Evolutionary conservation across 768 basidiomycete species (phyloP), one percentile per base, ranked within the genome.

Genomic region (Hemileccinum rubropunctum): DNA sequence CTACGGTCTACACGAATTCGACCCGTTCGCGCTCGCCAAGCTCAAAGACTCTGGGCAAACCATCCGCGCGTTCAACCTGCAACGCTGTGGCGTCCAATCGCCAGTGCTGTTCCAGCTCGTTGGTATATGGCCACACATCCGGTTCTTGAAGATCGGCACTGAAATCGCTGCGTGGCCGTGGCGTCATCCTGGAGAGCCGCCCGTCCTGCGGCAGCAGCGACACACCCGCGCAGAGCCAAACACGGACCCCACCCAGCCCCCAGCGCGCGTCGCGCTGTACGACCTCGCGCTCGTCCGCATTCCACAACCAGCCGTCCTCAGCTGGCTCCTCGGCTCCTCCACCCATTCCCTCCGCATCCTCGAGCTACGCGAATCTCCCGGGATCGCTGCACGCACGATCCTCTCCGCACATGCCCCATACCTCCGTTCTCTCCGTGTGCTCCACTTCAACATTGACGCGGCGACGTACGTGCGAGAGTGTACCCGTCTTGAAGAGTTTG

Each of bases 341-440:
- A n/a, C 17, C 8, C 45, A 54, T 0, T 64, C 65, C 36, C 66
- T 79, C 12, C 70, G 65, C 18, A 69, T 77, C 51, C 56, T 76
- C 3, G 74, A 76, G 36, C 58, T 76, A 13, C 68, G 71, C 10
- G 37, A 38, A 38, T 41, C 54, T 1, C 71, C 73, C 0, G 66
- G 71, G 10, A 28, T 39, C 4, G 46, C 45, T 3, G 58, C 65
- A 32, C 44, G 64, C 26, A 35, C 9, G 6, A 38, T 20, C 4
- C 37, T 38, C 17, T 50, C 52, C 9, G 39, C 20, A 0, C 66
- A 71, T 42, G 66, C 68, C 4, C 61, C 66, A 8, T 50, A 54
- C n/a, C 62, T 79, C n/a, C 68, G 71, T 13, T 77, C 77, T 2
- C 64, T 79, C 39, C 72, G 75, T 37, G 49, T 78, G 7, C 66